Evolutionary conservation across 345 rosid species (phyloP).

Genomic region (Linum lewisii): DNA sequence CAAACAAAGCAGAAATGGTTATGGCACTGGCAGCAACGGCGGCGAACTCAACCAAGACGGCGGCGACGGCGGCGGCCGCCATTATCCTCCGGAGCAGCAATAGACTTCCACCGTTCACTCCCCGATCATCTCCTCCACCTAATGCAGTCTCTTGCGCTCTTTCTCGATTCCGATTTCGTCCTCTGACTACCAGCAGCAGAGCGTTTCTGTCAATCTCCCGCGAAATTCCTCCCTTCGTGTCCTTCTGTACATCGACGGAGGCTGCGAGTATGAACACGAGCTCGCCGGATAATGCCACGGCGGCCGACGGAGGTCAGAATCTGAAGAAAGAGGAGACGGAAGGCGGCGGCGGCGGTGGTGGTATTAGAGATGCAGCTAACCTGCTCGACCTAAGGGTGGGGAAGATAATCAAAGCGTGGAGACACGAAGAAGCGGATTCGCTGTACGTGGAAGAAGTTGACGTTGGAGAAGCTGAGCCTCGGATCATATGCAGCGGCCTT

Average conservation of each 20-base stretch:
- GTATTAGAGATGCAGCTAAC: slow-evolving; percentile 45
- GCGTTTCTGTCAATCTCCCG: not conserved
- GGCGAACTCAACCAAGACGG: not conserved
- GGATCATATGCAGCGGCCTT: slow-evolving; percentile 89
- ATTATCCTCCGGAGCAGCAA: not conserved
- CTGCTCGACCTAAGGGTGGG: slow-evolving; percentile 84
- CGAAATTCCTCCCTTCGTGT: not conserved
- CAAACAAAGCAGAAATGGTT: not conserved
- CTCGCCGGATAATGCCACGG: not conserved
- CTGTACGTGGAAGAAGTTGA: slow-evolving; percentile 91
- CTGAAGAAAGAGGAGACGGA: slow-evolving; percentile 1
- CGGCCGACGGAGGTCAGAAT: not conserved
- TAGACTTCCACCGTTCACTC: not conserved
- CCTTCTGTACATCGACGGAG: not conserved
- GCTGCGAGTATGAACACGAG: not conserved
- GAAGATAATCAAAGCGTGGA: slow-evolving; percentile 72
- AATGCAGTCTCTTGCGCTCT: not conserved
- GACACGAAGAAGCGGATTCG: slow-evolving; percentile 88
- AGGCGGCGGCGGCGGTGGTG: slow-evolving; percentile 1
- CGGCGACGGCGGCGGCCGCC: not conserved
- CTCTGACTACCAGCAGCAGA: not conserved
- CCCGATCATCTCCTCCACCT: not conserved
- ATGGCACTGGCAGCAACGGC: not conserved
- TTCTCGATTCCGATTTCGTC: not conserved
- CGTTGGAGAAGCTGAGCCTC: slow-evolving; percentile 66